Evolutionary conservation across 2,329 filamentous ascomycete species (phyloP), one percentile per base, ranked within the genome.

Genomic region (Colletotrichum lentis): DNA sequence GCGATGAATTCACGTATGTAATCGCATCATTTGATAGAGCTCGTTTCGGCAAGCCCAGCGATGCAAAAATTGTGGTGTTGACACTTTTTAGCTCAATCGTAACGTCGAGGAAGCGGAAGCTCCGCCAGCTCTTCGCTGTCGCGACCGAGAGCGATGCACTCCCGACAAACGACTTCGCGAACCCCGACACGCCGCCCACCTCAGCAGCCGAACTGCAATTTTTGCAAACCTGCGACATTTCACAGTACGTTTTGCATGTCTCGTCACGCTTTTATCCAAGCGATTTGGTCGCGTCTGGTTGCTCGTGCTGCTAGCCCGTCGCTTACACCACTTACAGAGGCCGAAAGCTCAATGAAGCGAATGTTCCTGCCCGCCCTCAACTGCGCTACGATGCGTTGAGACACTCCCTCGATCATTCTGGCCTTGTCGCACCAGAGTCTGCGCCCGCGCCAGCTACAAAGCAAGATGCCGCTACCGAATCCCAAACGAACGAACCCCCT

Each of bases 91-190:
- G 89, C 82, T 85, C 86, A 86, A 90, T 91, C 86, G 88, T 91
- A 85, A 86, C 86, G 81, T 93, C 91, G 85, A 91, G 92, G 81
- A 96, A 96, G 88, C 90, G 93, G 80, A 96, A 96, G 85, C 86
- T 97, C 78, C 90, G 91, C 79, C 91, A 96, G 83, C 87, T 97
- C 75, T 97, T 91, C 84, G 86, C 87, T 74, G 88, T 92, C 85
- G 90, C 92, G 84, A 91, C 91, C 79, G 88, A 90, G 79, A 81
- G 85, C 76, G 84, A 88, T 79, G 81, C 83, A 78, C 83, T 89
- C 74, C 86, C 87, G 74, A 85, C 86, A 77, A 81, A 84, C 79
- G 82, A 83, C 78, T 83, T 87, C 77, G 82, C 82, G 74, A 84
- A 85, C 72, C 79, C 81, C 72, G 86, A 89, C 83, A 84, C 84